Percentiles rank a stretch among this genome's conserved stretches.
These are phyloP conservation scores for Aspergillus sp. DNA, from an alignment of 2,329 filamentous ascomycete species.

Conservation along the genomic window DNA sequence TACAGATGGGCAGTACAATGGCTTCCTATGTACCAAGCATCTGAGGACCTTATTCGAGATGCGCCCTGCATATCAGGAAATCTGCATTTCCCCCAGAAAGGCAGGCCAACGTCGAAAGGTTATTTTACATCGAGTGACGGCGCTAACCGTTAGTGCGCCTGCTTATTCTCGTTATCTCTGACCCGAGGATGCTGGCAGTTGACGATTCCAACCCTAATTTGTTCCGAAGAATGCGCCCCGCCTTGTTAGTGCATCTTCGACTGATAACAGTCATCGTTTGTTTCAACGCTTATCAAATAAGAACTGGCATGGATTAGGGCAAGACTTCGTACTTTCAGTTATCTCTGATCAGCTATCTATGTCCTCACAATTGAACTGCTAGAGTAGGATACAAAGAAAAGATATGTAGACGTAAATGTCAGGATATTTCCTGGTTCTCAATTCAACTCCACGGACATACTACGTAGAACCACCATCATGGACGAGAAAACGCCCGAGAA, in stretches of 20 bases:
- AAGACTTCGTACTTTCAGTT: too few relatives aligned
- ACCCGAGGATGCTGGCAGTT: neutral
- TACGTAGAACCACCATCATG: neutral
- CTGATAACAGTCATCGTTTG: neutral
- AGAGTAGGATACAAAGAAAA: too few relatives aligned
- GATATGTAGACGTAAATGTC: neutral
- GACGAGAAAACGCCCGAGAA: neutral
- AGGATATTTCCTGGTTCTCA: neutral
- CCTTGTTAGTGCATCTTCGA: too few relatives aligned
- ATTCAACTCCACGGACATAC: too few relatives aligned
- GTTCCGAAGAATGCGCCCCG: neutral
- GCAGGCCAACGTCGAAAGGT: neutral
- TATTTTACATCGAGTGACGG: neutral
- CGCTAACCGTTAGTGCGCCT: too few relatives aligned
- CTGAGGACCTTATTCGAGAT: neutral
- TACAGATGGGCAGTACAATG: too few relatives aligned
- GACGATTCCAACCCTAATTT: neutral
- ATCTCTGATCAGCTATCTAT: too few relatives aligned
- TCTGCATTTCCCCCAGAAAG: neutral
- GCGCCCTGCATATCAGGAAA: neutral
- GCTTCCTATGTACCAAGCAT: too few relatives aligned
- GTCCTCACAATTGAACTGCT: too few relatives aligned
- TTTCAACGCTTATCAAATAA: too few relatives aligned
- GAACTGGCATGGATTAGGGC: too few relatives aligned
- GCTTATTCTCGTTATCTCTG: neutral